Conservation (phyloP, 495 filamentous ascomycete species). For the Cairneyella variabilis region DNA sequence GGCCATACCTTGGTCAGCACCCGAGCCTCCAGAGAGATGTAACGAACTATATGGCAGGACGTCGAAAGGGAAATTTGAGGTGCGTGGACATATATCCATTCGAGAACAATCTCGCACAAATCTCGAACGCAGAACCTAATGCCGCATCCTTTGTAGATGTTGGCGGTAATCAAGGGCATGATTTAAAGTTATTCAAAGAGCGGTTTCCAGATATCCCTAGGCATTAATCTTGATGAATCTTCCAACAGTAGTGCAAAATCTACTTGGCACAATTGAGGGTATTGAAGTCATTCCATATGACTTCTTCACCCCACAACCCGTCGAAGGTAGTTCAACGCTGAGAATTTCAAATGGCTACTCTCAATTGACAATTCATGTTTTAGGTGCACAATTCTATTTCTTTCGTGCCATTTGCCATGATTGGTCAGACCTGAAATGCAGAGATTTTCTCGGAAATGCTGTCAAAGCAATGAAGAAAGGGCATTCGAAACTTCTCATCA, state of each 20-base stretch:
- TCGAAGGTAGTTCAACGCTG: slow-evolving; percentile 21
- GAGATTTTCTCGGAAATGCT: slow-evolving; percentile 23
- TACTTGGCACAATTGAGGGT: slow-evolving; percentile 23
- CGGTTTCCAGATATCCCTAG: not conserved
- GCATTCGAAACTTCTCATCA: not conserved
- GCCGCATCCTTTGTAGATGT: slow-evolving; percentile 22
- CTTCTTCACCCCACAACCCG: slow-evolving; percentile 47
- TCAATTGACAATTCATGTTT: not conserved
- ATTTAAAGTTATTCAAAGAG: slow-evolving; percentile 5
- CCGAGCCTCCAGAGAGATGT: not conserved
- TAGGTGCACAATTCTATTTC: slow-evolving; percentile 35
- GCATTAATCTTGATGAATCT: slow-evolving; percentile 51
- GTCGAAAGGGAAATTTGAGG: slow-evolving; percentile 1
- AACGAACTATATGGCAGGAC: slow-evolving; percentile 17
- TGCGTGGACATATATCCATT: slow-evolving; percentile 1
- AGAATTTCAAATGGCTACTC: not conserved
- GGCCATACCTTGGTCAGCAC: not conserved
- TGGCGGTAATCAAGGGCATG: slow-evolving; percentile 23
- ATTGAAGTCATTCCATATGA: slow-evolving; percentile 42
- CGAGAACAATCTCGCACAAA: not conserved
- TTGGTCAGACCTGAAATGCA: slow-evolving; percentile 22
- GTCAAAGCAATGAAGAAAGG: slow-evolving; percentile 29
- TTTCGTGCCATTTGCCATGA: slow-evolving; percentile 30
- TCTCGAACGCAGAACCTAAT: slow-evolving; percentile 1
- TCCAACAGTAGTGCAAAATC: slow-evolving; percentile 22